Conservation (phyloP, 2,329 filamentous ascomycete species). For the Stachybotrys echinatus region DNA sequence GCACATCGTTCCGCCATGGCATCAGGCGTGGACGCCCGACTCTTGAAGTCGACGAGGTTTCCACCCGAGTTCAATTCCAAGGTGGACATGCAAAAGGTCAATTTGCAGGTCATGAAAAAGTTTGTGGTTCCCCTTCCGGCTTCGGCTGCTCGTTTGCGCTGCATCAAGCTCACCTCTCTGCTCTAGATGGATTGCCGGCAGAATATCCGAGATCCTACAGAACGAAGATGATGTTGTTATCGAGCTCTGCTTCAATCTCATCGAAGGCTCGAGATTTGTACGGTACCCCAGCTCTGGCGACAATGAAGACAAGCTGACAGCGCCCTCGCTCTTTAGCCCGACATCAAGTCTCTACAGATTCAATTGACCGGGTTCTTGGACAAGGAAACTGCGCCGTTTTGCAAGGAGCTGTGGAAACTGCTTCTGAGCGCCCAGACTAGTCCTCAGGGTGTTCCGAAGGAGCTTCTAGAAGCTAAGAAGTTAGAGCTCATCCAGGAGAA, state of each 20-base stretch:
- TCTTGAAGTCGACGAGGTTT: conserved; percentile 88
- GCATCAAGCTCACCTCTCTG: conserved; percentile 10
- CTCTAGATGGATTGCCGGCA: conserved; percentile 86
- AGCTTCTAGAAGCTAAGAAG: conserved; percentile 94
- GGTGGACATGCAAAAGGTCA: conserved; percentile 96
- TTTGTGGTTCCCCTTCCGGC: conserved; percentile 36
- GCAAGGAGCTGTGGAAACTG: conserved; percentile 89
- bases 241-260: conserved; percentile 67
- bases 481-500: conserved; percentile 91
- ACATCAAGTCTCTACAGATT: conserved; percentile 93
- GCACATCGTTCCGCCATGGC: conserved; percentile 53
- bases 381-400: conserved; percentile 83
- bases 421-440: conserved; percentile 85
- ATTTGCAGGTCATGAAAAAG: conserved; percentile 97
- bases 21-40: conserved; percentile 80
- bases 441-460: conserved; percentile 87
- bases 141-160: neutral
- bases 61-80: conserved; percentile 90
- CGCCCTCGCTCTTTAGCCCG: conserved; percentile 56
- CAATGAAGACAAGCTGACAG: conserved; percentile 18
- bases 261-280: conserved; percentile 73
- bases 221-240: conserved; percentile 94
- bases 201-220: conserved; percentile 82
- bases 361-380: conserved; percentile 93
- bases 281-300: conserved; percentile 21